phyloP scores from a whole-genome alignment of 2,329 filamentous ascomycete species.

The Aspergillus aculeatus region DNA sequence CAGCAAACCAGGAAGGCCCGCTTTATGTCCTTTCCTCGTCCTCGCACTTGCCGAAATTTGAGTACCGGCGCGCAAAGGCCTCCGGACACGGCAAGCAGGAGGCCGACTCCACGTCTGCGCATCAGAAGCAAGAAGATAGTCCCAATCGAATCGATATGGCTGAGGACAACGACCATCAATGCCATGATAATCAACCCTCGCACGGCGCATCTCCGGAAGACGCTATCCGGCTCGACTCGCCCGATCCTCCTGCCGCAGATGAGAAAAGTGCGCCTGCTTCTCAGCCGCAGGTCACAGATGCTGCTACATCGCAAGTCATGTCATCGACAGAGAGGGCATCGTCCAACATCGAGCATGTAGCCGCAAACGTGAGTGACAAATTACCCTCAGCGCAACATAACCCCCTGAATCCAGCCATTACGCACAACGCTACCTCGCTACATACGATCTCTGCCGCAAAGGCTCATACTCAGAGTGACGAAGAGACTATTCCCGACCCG shows the following conservation, averaged over 20 bases:
- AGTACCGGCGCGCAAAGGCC: conserved; percentile 33
- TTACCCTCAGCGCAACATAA: conserved; percentile 41
- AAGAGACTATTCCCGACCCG: conserved; percentile 28
- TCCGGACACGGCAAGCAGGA: conserved; percentile 7
- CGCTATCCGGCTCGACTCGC: not conserved
- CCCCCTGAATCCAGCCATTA: conserved; percentile 26
- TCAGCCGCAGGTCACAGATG: conserved; percentile 16
- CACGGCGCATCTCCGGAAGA: not conserved
- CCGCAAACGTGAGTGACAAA: conserved; percentile 26
- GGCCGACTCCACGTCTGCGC: conserved; percentile 8
- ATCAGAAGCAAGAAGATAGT: not conserved
- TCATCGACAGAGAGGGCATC: conserved; percentile 11
- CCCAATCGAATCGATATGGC: not conserved
- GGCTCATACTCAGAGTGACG: conserved; percentile 18
- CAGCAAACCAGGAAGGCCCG: conserved; percentile 19
- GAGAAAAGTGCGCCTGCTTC: conserved; percentile 2
- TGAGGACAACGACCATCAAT: not conserved
- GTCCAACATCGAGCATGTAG: conserved; percentile 11
- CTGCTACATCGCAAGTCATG: conserved; percentile 15
- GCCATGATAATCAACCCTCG: not conserved
- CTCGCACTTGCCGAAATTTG: conserved; percentile 40
- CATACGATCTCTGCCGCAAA: conserved; percentile 39
- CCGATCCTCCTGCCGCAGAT: not conserved
- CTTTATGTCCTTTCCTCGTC: conserved; percentile 36
- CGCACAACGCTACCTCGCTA: conserved; percentile 38